These are phyloP conservation scores for Hemisphaericaspora xylofermentans DNA, from an alignment of 1,139 yeast genomes.

Conservation along the genomic window DNA sequence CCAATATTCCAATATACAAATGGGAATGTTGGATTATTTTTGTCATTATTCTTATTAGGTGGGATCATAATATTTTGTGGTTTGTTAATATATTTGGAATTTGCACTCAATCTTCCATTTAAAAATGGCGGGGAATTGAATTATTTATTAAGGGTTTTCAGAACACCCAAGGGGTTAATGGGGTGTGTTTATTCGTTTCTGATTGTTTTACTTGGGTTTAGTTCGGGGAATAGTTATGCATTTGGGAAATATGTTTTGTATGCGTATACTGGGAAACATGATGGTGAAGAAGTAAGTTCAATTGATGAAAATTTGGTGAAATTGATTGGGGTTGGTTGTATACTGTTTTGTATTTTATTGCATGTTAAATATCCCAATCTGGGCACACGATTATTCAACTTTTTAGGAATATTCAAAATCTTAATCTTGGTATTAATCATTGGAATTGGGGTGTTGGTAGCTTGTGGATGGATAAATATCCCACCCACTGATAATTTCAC, in stretches of 20 bases:
- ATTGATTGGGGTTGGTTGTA: slow-evolving; percentile 45
- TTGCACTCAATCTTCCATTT: slow-evolving; percentile 46
- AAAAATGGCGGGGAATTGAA: slow-evolving; percentile 53
- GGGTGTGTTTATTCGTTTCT: slow-evolving; percentile 49
- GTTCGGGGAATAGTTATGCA: slow-evolving; percentile 52
- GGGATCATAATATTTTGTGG: slow-evolving; percentile 50
- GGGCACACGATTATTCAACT: slow-evolving; percentile 44
- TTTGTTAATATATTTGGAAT: slow-evolving; percentile 45
- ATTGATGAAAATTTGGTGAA: slow-evolving; percentile 30
- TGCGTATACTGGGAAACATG: slow-evolving; percentile 28
- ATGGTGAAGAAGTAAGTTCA: slow-evolving; percentile 20
- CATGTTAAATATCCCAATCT: slow-evolving; percentile 40
- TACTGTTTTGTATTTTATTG: slow-evolving; percentile 39
- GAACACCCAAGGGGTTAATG: slow-evolving; percentile 33
- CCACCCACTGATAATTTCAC: slow-evolving; percentile 26
- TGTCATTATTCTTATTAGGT: slow-evolving; percentile 43
- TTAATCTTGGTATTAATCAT: slow-evolving; percentile 41
- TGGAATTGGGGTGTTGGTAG: slow-evolving; percentile 33
- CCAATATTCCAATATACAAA: slow-evolving; percentile 44
- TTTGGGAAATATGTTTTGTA: slow-evolving; percentile 49
- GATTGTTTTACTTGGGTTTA: slow-evolving; percentile 48
- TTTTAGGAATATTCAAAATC: slow-evolving; percentile 44
- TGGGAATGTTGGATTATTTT: slow-evolving; percentile 43
- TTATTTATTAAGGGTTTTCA: slow-evolving; percentile 44
- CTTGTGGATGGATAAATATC: slow-evolving; percentile 26